A percentile compares a stretch with the other conserved stretches of the same genome.
Evolutionary conservation across 495 filamentous ascomycete species (phyloP).

Genomic region (Trichoderma erinaceum): DNA sequence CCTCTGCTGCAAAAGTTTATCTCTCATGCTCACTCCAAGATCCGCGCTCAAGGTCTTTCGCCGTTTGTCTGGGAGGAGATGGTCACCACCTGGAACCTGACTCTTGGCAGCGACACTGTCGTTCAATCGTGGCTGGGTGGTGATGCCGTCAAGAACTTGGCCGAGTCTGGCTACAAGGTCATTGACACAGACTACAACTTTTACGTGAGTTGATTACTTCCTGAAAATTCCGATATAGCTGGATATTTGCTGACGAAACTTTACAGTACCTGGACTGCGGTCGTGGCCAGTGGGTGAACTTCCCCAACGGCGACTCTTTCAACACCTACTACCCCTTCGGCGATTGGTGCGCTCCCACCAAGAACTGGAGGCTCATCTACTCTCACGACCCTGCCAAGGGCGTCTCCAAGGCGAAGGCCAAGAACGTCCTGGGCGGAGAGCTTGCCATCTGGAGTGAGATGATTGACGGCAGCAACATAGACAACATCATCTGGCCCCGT

Average conservation of each 20-base stretch:
- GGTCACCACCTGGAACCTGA: constrained; percentile 66
- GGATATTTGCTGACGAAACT: constrained; percentile 17
- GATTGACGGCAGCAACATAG: constrained; percentile 62
- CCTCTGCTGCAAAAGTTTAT: constrained; percentile 68
- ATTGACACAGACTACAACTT: constrained; percentile 69
- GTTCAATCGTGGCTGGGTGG: constrained; percentile 69
- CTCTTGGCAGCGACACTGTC: constrained; percentile 53
- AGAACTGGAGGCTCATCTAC: constrained; percentile 73
- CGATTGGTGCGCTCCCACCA: constrained; percentile 69
- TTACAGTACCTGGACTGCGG: constrained; percentile 73
- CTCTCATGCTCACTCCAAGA: constrained; percentile 53
- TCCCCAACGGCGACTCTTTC: constrained; percentile 40
- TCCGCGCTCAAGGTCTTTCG: constrained; percentile 52
- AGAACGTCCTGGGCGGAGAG: constrained; percentile 71
- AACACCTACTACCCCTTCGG: constrained; percentile 54
- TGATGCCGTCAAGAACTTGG: constrained; percentile 46
- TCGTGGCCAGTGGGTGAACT: constrained; percentile 70
- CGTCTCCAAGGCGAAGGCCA: constrained; percentile 47
- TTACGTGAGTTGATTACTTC: constrained; percentile 27
- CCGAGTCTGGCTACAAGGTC: constrained; percentile 57
- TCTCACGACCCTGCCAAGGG: constrained; percentile 60
- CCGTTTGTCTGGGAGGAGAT: constrained; percentile 83
- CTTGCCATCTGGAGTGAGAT: constrained; percentile 73
- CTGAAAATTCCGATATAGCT: constrained; percentile 17
- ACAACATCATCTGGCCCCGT: constrained; percentile 68